Evolutionary conservation across 257 asterid species (phyloP).

Genomic region (Solanum megistacrolobum): DNA sequence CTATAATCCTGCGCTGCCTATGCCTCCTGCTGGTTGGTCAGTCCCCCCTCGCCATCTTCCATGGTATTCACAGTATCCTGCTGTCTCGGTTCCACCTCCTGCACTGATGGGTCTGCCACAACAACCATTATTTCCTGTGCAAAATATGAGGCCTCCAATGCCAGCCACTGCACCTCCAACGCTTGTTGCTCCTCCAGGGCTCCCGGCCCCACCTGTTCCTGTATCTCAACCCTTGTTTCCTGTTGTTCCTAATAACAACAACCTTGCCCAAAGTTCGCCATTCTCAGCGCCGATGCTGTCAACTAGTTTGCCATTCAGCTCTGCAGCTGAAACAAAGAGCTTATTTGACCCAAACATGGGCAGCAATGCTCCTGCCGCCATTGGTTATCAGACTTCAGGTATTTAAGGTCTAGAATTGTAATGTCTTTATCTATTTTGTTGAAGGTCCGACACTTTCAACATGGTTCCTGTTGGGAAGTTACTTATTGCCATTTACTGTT

Average conservation of each 20-base stretch:
- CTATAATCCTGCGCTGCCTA: conserved; percentile 48
- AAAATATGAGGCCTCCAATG: conserved; percentile 46
- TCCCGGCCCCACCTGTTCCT: conserved; percentile 35
- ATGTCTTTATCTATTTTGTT: not conserved
- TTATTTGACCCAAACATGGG: conserved; percentile 29
- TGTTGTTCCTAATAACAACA: conserved; percentile 42
- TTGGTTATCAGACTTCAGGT: conserved; percentile 33
- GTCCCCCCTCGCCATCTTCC: conserved; percentile 60
- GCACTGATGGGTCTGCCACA: conserved; percentile 57
- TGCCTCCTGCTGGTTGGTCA: conserved; percentile 63
- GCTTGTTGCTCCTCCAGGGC: conserved; percentile 66
- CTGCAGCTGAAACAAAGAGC: conserved; percentile 28
- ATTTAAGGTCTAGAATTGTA: conserved; percentile 33
- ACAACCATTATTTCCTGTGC: conserved; percentile 86
- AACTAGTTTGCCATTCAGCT: conserved; percentile 24
- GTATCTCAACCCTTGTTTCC: conserved; percentile 83
- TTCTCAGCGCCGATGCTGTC: conserved; percentile 42
- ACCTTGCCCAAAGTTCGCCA: conserved; percentile 40
- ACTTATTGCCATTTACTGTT: not conserved
- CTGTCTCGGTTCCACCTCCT: conserved; percentile 50
- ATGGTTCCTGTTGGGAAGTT: not conserved
- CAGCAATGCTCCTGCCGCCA: conserved; percentile 15
- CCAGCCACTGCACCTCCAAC: conserved; percentile 37
- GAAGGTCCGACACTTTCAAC: not conserved
- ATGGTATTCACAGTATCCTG: conserved; percentile 72